Evolutionary conservation across 495 filamentous ascomycete species (phyloP).

Genomic region (Evansstolkia leycettana): DNA sequence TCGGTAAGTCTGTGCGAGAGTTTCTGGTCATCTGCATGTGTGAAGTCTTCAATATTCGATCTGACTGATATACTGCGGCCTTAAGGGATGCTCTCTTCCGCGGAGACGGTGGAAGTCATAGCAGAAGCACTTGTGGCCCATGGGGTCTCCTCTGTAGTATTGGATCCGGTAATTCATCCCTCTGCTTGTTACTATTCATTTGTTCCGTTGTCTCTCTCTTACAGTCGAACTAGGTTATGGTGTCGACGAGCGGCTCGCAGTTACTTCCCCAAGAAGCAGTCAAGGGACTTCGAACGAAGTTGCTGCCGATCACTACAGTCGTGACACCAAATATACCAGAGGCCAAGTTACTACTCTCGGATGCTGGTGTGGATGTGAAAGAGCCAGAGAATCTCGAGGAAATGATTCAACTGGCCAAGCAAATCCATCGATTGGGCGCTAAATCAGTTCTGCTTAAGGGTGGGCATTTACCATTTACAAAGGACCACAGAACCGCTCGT

Average conservation of each 20-base stretch:
- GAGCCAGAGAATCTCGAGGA: constrained; percentile 45
- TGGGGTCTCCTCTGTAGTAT: constrained; percentile 48
- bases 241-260: constrained; percentile 72
- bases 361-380: constrained; percentile 34
- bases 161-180: constrained; percentile 60
- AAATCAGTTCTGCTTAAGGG: constrained; percentile 82
- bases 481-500: constrained; percentile 39
- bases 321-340: constrained; percentile 91
- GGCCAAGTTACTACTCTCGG: constrained; percentile 58
- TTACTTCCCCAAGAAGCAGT: constrained; percentile 63
- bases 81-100: constrained; percentile 80
- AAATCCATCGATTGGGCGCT: constrained; percentile 55
- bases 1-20: constrained; percentile 50
- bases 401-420: constrained; percentile 53
- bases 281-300: constrained; percentile 42
- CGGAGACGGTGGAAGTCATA: constrained; percentile 62
- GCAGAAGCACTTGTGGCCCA: constrained; percentile 52
- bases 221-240: constrained; percentile 60
- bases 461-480: constrained; percentile 72
- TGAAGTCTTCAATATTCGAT: not conserved
- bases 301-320: constrained; percentile 69
- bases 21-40: not conserved
- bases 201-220: constrained; percentile 5
- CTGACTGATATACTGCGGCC: not conserved
- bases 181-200: no score